Base-by-base conservation (phyloP, 1,284 basidiomycete species). In the Malassezia vespertilionis region DNA sequence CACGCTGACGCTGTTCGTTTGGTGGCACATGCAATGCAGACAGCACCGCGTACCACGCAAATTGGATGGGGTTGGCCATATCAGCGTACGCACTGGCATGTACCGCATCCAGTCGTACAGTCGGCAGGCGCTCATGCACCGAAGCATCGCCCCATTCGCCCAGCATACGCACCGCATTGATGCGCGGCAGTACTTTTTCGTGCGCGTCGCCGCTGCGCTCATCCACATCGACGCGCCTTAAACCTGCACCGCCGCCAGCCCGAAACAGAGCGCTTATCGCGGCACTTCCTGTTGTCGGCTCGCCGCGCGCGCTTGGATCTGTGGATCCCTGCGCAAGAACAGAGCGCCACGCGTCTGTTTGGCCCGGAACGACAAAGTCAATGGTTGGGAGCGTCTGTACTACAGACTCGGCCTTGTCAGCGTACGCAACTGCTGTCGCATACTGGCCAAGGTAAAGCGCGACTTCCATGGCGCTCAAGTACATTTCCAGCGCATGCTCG, bases 341-440 rank as follows among this genome's bases (percentile, higher is more conserved):
- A 50, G 54, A 50, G 40, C 53, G 34, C 36, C 44, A 27, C 18
- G 18, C 6, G 24, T 46, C 6, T 40, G 46, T 30, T 7, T 15
- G 10, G 12, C 38, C 34, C 18, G 76, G 44, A 81, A 80, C 21
- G 77, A 76, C 53, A 81, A 82, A 54, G 2, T 40, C 46, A 14
- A 40, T 36, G 6, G 20, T 46, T 11, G 40, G 50, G 2, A 78
- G 74, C 2, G 81, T 77, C 37, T 88, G 85, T 22, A 90, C 75
- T 1, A 86, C 84, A 0, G 83, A 80, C 47, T 89, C 86, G 7
- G 86, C 87, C 73, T 91, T 91, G 78, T 82, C 86, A 33, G 88
- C 80, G 65, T 88, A 89, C 3, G 84, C 86, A 14, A 81, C 76
- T 32, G 90, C 78, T 60, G 86, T 84, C 0, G 80, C 74, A 69